Conservation (phyloP, 1,139 yeast genomes). For the Candida albicans region DNA sequence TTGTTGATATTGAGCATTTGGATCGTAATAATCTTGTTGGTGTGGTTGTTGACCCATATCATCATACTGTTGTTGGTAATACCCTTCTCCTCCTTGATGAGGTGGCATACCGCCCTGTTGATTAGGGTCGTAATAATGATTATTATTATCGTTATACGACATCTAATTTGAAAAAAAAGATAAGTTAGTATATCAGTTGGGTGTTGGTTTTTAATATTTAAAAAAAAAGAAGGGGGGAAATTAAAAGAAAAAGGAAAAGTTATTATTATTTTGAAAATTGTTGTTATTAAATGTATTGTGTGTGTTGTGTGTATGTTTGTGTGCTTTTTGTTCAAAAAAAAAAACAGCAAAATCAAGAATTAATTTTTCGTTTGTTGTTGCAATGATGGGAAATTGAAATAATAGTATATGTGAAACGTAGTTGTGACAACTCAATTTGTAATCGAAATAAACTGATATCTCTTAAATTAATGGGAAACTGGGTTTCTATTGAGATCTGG, state of each 20-base stretch:
- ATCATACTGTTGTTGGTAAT: slow-evolving; percentile 49
- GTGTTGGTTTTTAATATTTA: not conserved
- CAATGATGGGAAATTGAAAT: too few relatives aligned
- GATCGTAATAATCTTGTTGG: slow-evolving; percentile 43
- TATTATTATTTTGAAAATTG: too few relatives aligned
- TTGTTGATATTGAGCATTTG: slow-evolving; percentile 55
- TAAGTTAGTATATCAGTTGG: slow-evolving; percentile 1
- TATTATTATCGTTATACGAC: slow-evolving; percentile 55
- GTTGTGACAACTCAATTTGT: too few relatives aligned
- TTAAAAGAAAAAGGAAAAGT: not conserved
- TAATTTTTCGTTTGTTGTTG: too few relatives aligned
- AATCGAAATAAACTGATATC: too few relatives aligned
- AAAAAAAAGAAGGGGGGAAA: not conserved
- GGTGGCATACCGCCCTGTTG: slow-evolving; percentile 35
- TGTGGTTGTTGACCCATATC: slow-evolving; percentile 30
- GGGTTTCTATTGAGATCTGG: too few relatives aligned
- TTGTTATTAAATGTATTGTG: not conserved
- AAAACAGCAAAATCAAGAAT: not conserved
- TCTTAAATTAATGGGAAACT: too few relatives aligned
- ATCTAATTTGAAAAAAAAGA: slow-evolving; percentile 25
- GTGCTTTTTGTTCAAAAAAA: too few relatives aligned
- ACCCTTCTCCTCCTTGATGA: slow-evolving; percentile 36
- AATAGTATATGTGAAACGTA: too few relatives aligned
- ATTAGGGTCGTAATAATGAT: slow-evolving; percentile 50
- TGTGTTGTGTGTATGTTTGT: not conserved